Base-by-base conservation (phyloP, 2,329 filamentous ascomycete species). In the Ceratocystiopsis brevicomis region DNA sequence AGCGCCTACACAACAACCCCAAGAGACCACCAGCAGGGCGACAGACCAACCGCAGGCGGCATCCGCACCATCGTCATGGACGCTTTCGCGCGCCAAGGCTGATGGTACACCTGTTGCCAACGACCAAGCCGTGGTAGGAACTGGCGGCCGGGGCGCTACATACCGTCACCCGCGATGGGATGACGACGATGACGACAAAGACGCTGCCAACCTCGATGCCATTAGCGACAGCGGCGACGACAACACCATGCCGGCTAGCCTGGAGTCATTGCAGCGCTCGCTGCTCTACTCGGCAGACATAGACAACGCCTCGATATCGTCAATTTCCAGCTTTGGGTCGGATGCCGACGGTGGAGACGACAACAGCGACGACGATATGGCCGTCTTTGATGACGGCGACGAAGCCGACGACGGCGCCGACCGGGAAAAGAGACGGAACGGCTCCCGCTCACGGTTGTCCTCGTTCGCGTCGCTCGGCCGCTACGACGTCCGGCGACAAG, bases 391-490 rank as follows among this genome's bases (percentile, higher is more conserved):
- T 35, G 45, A 47, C 38, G 47, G 46, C 60, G 53, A 50, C 57
- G 47, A 47, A 56, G 53, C 50, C 56, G 54, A 55, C 46, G 49
- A 56, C 47, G 49, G 33, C 10, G 35, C 18, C 3, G 25, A 18
- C 61, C 51, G 53, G 43, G 11, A 39, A 42, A 6, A 48, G 45
- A 17, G 47, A 49, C 25, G 43, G 44, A 15, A 30, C 32, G 76
- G 78, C 48, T 81, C 78, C 1, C 67, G 74, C 46, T 78, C 76
- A 0, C 71, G 78, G 44, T 69, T 76, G 35, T 77, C 74, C 25
- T 84, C 78, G 39, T 84, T 87, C 54, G 71, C 79, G 36, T 87
- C 81, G 37, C 86, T 81, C 0, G 25, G 25, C 25, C 25, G 25
- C 10, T 30, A 30, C 10, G 25, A 30, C 10, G 10, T 2, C 25